Evolutionary conservation across 163 green algal species (phyloP).

Genomic region (Scenedesmus sp.): DNA sequence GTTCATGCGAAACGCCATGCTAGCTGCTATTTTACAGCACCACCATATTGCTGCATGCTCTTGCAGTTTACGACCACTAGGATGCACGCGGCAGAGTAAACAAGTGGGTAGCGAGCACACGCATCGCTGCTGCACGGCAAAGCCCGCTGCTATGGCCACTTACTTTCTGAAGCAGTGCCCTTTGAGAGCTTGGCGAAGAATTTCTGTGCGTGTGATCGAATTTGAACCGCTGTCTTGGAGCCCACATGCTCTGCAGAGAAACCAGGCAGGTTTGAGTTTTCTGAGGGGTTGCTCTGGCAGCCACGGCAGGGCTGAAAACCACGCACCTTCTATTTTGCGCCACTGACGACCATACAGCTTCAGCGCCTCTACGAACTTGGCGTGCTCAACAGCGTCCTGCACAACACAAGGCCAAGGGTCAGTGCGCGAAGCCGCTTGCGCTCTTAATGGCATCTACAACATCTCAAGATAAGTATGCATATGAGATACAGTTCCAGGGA

Average conservation of each 20-base stretch:
- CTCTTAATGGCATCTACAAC: background rate
- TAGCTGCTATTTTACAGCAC: background rate
- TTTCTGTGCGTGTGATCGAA: constrained; percentile 95
- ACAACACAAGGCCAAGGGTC: background rate
- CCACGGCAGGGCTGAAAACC: background rate
- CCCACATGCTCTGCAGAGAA: constrained; percentile 84
- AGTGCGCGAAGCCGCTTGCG: background rate
- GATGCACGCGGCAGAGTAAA: background rate
- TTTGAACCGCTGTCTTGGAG: constrained; percentile 95
- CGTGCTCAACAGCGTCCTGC: constrained; percentile 85
- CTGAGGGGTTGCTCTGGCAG: background rate
- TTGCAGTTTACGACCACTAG: background rate
- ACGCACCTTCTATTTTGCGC: constrained; percentile 70
- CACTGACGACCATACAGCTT: constrained; percentile 76
- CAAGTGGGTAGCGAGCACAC: background rate
- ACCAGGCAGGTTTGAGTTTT: background rate
- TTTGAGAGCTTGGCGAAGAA: constrained; percentile 95
- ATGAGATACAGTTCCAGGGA: background rate
- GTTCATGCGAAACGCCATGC: background rate
- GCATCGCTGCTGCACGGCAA: background rate
- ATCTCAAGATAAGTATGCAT: background rate
- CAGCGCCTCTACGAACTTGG: constrained; percentile 86
- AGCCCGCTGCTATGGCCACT: constrained; percentile 5
- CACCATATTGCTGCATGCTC: background rate
- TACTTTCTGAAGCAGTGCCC: constrained; percentile 50